A percentile compares a stretch with the other conserved stretches of the same genome.
Conservation (phyloP, 208 protist species). For the Acanthamoeba royreba region DNA sequence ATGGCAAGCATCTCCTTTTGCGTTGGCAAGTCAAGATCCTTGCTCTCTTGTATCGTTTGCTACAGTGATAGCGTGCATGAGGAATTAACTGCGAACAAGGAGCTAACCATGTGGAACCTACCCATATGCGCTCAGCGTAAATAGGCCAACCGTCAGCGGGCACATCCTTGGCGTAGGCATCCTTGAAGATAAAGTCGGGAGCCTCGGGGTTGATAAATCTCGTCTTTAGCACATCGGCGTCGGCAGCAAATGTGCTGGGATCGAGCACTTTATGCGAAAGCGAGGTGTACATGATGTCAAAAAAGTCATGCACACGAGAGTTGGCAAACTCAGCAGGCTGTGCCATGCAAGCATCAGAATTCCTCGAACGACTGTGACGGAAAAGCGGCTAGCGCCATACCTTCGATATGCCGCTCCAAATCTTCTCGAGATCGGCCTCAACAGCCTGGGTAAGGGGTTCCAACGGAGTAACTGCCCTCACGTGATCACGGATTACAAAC, state of each 20-base stretch:
- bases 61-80: neutral
- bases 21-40: conserved; percentile 94
- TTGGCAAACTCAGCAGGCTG: conserved; percentile 69
- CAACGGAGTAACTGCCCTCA: conserved; percentile 79
- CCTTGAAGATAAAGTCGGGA: conserved; percentile 66
- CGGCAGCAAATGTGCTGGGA: conserved; percentile 51
- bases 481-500: conserved; percentile 95
- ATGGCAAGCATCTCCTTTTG: conserved; percentile 94
- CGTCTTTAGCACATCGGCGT: neutral
- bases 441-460: conserved; percentile 81
- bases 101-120: conserved; percentile 1
- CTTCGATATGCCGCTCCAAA: conserved; percentile 85
- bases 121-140: conserved; percentile 89
- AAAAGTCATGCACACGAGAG: conserved; percentile 72
- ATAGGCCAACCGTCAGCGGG: conserved; percentile 85
- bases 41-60: conserved; percentile 89
- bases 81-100: neutral
- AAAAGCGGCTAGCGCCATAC: neutral
- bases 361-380: neutral
- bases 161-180: conserved; percentile 80
- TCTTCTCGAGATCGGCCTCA: conserved; percentile 89
- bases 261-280: conserved; percentile 74
- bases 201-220: conserved; percentile 54
- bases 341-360: no score
- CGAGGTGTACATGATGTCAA: conserved; percentile 77